These are phyloP conservation scores for Carpinus fangiana DNA, from an alignment of 306 rosid species.

Conservation along the genomic window DNA sequence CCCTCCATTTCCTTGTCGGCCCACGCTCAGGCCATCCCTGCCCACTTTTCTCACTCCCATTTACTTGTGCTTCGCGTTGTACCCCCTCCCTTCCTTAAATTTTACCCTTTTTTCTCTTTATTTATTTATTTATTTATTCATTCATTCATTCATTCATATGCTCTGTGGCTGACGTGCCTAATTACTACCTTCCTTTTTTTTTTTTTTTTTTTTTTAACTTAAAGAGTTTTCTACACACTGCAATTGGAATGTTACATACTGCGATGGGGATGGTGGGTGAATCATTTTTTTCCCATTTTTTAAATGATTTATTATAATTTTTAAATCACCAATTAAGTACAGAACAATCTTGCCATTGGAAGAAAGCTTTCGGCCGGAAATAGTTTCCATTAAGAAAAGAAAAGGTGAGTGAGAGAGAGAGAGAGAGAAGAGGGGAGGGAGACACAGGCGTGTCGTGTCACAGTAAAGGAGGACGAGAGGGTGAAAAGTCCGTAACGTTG, in stretches of 20 bases:
- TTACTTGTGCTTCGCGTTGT: constrained; percentile 58
- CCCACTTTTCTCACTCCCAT: constrained; percentile 29
- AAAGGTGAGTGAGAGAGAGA: not conserved
- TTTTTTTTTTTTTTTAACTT: no score
- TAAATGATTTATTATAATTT: no score
- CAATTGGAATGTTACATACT: no score
- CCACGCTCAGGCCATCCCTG: constrained; percentile 27
- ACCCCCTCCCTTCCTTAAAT: no score
- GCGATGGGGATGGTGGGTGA: no score
- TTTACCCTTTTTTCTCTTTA: no score
- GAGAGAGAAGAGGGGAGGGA: not conserved
- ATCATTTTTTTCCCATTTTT: no score
- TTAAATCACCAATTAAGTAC: no score
- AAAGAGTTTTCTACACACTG: no score
- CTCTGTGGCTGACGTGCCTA: constrained; percentile 11
- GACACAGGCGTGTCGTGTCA: constrained; percentile 24
- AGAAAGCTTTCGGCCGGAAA: not conserved
- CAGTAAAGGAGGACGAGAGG: not conserved
- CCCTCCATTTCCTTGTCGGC: constrained; percentile 44
- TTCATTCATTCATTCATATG: no score
- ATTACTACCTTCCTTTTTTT: not conserved
- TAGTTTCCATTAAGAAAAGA: not conserved
- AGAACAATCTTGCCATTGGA: no score
- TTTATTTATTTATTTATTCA: no score
- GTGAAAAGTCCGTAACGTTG: constrained; percentile 38